A percentile compares a stretch with the other conserved stretches of the same genome.
Conservation (phyloP, 2,329 filamentous ascomycete species). For the Hypoxylon sp. region DNA sequence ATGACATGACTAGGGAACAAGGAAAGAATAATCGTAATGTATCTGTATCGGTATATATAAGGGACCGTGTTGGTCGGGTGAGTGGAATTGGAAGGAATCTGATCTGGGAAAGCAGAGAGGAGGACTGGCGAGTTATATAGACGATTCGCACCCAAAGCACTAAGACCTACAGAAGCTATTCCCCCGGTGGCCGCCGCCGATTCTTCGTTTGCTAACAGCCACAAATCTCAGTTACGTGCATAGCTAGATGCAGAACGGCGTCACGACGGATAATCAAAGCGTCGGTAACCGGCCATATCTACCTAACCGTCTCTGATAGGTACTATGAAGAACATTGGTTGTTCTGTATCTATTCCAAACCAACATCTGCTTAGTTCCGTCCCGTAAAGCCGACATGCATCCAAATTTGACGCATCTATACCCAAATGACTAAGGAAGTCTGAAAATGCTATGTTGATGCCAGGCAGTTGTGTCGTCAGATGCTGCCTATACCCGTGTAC, state of each 20-base stretch:
- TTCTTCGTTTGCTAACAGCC: conserved; percentile 1
- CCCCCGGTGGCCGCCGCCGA: neutral
- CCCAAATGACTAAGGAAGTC: neutral
- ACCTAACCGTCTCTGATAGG: neutral
- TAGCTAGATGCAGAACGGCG: neutral
- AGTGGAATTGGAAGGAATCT: neutral
- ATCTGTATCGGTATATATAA: neutral
- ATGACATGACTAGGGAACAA: neutral
- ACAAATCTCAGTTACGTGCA: neutral
- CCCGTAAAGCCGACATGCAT: conserved; percentile 2
- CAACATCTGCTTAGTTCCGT: conserved; percentile 9
- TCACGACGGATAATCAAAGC: conserved; percentile 13
- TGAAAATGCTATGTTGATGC: neutral
- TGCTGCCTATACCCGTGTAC: conserved; percentile 25
- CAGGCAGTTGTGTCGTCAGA: conserved; percentile 6
- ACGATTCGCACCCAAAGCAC: neutral
- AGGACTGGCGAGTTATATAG: neutral
- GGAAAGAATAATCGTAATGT: neutral
- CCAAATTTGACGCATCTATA: conserved; percentile 17
- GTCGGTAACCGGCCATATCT: conserved; percentile 12
- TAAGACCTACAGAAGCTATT: neutral
- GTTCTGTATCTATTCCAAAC: conserved; percentile 14
- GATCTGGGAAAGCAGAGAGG: neutral
- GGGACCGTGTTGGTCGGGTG: neutral
- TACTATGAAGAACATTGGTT: conserved; percentile 11